Evolutionary conservation across 2,329 filamentous ascomycete genomes (phyloP), one percentile per base, ranked within the genome.

Genomic region (Botrytis sinoallii): DNA sequence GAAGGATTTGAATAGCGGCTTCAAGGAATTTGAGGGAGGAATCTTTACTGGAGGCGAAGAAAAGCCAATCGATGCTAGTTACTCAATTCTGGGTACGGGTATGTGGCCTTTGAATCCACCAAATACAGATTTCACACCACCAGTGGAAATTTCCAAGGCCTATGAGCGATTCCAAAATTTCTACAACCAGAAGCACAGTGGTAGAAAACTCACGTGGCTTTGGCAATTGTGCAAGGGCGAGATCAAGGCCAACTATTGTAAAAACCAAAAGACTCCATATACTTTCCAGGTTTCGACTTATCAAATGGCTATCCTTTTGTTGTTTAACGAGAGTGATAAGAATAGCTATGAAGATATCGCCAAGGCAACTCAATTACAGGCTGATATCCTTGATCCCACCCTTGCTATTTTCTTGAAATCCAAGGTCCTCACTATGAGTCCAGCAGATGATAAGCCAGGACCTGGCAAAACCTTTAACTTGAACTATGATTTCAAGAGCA

Each of bases 211-310:
- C 57, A 97, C 95, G 12, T 99, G 96, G 96, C 84, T 99, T 73
- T 99, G 96, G 96, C 94, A 98, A 82, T 86, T 99, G 70, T 98
- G 94, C 88, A 99, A 98, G 85, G 96, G 96, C 73, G 96, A 99
- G 83, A 89, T 99, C 75, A 95, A 95, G 83, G 93, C 95, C 55
- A 95, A 95, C 80, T 99, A 98, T 83, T 92, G 93, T 86, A 97
- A 94, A 84, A 90, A 86, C 81, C 90, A 90, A 80, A 98, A 98
- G 85, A 93, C 94, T 1, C 94, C 95, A 0, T 98, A 95, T 82
- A 98, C 94, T 3, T 97, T 99, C 86, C 94, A 97, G 82, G 97
- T 99, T 18, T 98, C 95, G 3, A 95, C 95, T 4, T 99, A 96
- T 81, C 96, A 99, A 83, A 98, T 99, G 94, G 95, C 94, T 0